Evolutionary conservation across 306 rosid species (phyloP), one percentile per base, ranked within the genome.

Genomic region (Sicyos edulis): DNA sequence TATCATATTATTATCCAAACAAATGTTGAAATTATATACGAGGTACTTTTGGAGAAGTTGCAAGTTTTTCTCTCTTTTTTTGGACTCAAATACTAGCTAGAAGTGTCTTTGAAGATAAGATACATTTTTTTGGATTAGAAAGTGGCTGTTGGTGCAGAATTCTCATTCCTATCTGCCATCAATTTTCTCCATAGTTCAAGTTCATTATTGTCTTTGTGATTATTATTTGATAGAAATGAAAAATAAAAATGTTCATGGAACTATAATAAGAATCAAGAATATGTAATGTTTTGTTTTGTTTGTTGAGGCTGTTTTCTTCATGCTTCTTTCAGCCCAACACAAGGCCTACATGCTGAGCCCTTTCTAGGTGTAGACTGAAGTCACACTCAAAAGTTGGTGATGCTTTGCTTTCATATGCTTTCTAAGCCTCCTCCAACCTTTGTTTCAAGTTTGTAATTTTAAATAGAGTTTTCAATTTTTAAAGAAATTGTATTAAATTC

Each of bases 371-470:
- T 47, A 11, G 52, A 11, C 4, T 47, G 52, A 3, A 17, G 10
- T 17, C 59, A 19, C 22, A 51, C 21, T 20, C 24, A n/a, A 2
- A 54, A 54, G 51, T 63, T 63, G 70, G 70, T n/a, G 7, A 16
- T 63, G 4, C 15, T 13, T 60, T 60, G 66, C 66, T 60, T 24
- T 60, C 66, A 29, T 26, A 60, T 60, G 19, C 42, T 37, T 63
- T 63, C 17, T 24, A 62, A 62, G 22, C 34, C 10, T 60, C 66
- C 32, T 42, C 44, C 44, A 37, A 60, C 45, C 42, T 29, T 60
- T 60, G 12, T 60, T 60, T 24, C 40, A 51, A 51, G 15, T 13
- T 11, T 8, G 3, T 44, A 9, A 44, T 44, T 44, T 44, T 37
- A 5, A 37, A 37, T 37, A 37, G 44, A 37, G 8, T 37, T 37